Evolutionary conservation across 1,139 yeast species (phyloP), one percentile per base, ranked within the genome.

Genomic region (Geotrichum carabidarum): DNA sequence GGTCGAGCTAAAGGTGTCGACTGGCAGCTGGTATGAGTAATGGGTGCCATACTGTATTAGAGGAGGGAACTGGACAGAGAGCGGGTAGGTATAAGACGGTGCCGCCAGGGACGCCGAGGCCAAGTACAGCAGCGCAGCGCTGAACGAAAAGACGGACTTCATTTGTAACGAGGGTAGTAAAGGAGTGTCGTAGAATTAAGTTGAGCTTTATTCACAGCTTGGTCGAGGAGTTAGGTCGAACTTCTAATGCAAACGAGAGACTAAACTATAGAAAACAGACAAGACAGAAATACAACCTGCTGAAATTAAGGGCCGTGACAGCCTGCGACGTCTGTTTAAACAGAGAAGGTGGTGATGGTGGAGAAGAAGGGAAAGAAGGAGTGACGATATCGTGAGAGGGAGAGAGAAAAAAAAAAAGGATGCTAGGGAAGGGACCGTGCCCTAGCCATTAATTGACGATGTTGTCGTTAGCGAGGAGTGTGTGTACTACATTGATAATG

Each of bases 41-140:
- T 69, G 65, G 60, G 80, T 74, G 59, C 81, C 80, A 15, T 81
- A 79, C 57, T 95, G 77, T 4, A 96, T 97, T 11, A 93, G 87
- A 38, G 90, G 85, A 15, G 98, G 98, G 40, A 83, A 77, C 70
- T 93, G 99, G 65, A 49, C 7, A 14, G 50, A 7, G 12, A 56
- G 36, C 8, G 58, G 56, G 18, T 53, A 56, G 22, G 55, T 45
- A 40, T 44, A 35, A 1, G 42, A 11, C 7, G 58, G 58, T 8
- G 42, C 8, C 8, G 57, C 57, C 11, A 27, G 5, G 8, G 49
- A 5, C 31, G 30, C 9, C 8, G 53, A 32, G 2, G 44, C 17
- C 15, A 46, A 18, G 22, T 8, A n/a, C 35, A 37, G 34, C 40
- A 44, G 47, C 38, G 44, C 35, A 37, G 37, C 15, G 45, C 43